phyloP scores from a whole-genome alignment of 805 yeast genomes.

The Barnettozyma sp. region DNA sequence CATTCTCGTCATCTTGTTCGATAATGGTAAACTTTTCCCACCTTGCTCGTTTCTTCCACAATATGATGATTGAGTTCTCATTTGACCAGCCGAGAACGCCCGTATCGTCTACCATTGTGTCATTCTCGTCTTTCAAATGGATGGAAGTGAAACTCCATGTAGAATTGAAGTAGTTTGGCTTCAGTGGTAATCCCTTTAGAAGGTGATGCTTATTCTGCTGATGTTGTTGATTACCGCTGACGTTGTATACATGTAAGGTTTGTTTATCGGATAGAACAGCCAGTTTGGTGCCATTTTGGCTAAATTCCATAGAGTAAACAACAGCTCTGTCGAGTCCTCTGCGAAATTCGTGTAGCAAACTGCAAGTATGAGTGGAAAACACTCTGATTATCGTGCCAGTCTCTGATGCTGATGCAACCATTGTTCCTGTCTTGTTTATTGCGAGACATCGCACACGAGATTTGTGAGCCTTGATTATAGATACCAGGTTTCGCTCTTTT shows the following conservation, averaged over 20 bases:
- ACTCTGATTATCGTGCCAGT: conserved; percentile 77
- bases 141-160: conserved; percentile 84
- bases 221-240: conserved; percentile 27
- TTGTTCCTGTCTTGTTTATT: conserved; percentile 53
- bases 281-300: conserved; percentile 64
- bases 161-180: conserved; percentile 70
- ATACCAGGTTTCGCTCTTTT: conserved; percentile 54
- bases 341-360: conserved; percentile 74
- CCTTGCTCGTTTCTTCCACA: conserved; percentile 67
- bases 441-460: conserved; percentile 56
- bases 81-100: conserved; percentile 66
- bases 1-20: conserved; percentile 33
- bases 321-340: conserved; percentile 84
- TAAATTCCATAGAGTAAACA: conserved; percentile 77
- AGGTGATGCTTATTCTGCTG: conserved; percentile 54
- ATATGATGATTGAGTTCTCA: conserved; percentile 61
- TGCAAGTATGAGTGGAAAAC: conserved; percentile 61
- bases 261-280: conserved; percentile 87
- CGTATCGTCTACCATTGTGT: conserved; percentile 25
- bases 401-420: conserved; percentile 76
- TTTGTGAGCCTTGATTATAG: conserved; percentile 74
- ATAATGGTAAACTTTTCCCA: conserved; percentile 84
- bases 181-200: conserved; percentile 55
- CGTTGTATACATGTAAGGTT: conserved; percentile 79
- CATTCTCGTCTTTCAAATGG: conserved; percentile 35